A percentile compares a stretch with the other conserved stretches of the same genome.
These are phyloP conservation scores for Sphenostylis stenocarpa DNA, from an alignment of 306 rosid species.

Conservation along the genomic window DNA sequence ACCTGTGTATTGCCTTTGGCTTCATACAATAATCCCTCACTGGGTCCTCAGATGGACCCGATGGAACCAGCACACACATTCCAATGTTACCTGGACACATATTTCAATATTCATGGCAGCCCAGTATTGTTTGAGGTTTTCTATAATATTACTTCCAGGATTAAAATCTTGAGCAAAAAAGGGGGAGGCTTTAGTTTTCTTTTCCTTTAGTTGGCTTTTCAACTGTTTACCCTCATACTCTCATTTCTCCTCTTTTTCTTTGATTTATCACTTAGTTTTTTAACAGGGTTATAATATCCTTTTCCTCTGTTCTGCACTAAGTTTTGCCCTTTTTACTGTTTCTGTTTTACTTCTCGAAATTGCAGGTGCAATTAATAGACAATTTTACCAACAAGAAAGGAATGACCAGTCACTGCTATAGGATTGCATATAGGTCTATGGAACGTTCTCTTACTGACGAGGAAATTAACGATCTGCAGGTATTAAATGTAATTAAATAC, in stretches of 20 bases:
- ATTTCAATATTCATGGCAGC: neutral
- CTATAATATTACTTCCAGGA: neutral
- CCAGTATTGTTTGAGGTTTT: neutral
- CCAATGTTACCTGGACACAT: neutral
- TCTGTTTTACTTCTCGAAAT: constrained; percentile 33
- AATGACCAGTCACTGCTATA: constrained; percentile 95
- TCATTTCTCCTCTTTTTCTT: neutral
- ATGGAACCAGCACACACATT: neutral
- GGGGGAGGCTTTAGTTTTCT: neutral
- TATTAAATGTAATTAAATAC: constrained; percentile 30
- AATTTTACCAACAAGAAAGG: constrained; percentile 97
- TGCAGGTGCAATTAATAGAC: constrained; percentile 87
- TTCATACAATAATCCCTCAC: neutral
- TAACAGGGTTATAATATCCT: neutral
- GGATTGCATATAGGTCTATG: constrained; percentile 92
- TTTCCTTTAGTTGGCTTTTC: neutral
- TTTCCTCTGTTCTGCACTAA: neutral
- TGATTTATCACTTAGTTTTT: constrained; percentile 1
- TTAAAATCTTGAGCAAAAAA: neutral
- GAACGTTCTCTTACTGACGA: constrained; percentile 96
- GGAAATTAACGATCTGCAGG: constrained; percentile 76
- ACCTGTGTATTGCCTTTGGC: neutral
- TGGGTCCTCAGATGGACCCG: neutral
- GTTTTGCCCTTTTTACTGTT: neutral
- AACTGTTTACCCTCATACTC: neutral